These are phyloP conservation scores for Boletus smithii DNA, from an alignment of 1,284 basidiomycete genomes.

Conservation along the genomic window DNA sequence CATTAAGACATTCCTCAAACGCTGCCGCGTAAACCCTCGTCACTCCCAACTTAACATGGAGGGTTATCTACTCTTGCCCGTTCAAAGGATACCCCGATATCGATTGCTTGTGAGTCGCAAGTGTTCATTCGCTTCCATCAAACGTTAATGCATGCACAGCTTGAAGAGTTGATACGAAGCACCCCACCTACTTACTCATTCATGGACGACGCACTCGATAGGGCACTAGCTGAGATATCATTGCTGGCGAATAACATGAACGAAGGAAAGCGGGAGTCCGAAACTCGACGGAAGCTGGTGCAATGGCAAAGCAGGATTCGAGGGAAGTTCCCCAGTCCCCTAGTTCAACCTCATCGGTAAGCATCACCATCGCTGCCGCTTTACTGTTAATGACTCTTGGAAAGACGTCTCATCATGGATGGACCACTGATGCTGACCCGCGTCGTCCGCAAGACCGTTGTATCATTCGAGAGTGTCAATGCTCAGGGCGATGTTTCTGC, in stretches of 20 bases:
- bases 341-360: conserved; percentile 95
- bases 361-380: conserved; percentile 19
- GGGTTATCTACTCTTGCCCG: conserved; percentile 90
- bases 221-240: conserved; percentile 82
- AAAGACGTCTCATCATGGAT: conserved; percentile 83
- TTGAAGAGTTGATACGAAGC: conserved; percentile 80
- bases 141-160: conserved; percentile 40
- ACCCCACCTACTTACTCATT: conserved; percentile 75
- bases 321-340: conserved; percentile 88
- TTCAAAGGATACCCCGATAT: conserved; percentile 96
- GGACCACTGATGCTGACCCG: conserved; percentile 80
- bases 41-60: conserved; percentile 98
- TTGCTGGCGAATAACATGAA: conserved; percentile 91
- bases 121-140: background rate
- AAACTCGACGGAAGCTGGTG: conserved; percentile 84
- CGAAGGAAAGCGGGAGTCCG: conserved; percentile 91
- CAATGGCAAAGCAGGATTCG: conserved; percentile 91
- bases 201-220: conserved; percentile 80
- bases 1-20: conserved; percentile 84
- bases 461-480: conserved; percentile 80
- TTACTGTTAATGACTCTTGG: conserved; percentile 11
- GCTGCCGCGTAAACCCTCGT: conserved; percentile 77
- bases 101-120: conserved; percentile 69
- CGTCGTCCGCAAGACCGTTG: conserved; percentile 84
- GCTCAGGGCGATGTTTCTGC: conserved; percentile 72